Base-by-base conservation (phyloP, 164 flowering plant genomes). In the Stephania japonica region DNA sequence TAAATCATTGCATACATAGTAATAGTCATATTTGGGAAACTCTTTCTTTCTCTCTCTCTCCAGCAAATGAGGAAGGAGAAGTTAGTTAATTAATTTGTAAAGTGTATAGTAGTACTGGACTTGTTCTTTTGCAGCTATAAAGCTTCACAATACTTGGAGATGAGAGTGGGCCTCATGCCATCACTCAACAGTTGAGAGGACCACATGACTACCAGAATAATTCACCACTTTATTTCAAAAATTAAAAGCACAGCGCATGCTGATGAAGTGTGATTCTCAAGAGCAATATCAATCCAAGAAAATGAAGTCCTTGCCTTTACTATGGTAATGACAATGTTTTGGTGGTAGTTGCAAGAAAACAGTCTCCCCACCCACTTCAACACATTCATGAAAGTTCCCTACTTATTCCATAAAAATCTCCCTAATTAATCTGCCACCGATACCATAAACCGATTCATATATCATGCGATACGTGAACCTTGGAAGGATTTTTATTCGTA, bases 111-210 rank as follows among this genome's bases (percentile, higher is more conserved):
- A 63, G 11, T 68, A 4, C 23, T 0, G 44, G 44, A 41, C 9
- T 67, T 67, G 13, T 70, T 50, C 26, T 64, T 32, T 72, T 64
- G 41, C 26, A 16, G 69, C 59, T 61, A 72, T 65, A 64, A 65
- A 72, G 19, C 21, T 56, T 32, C 74, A 50, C 18, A 16, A 42
- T 42, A 42, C 12, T 5, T 68, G 50, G 24, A 18, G 5, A 41
- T 67, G 21, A 41, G 63, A 50, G 72, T 64, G 70, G 79, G 76
- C 50, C 79, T 43, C 76, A 64, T 64, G 76, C 76, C 76, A 77
- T 70, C 70, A 21, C 64, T 43, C 64, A 77, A 64, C 43, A 5
- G 73, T 32, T 32, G 70, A 65, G 76, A 69, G 79, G 79, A 73
- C 70, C 76, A 70, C 66, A 69, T 27, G 42, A 16, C 3, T 49